Base-by-base conservation (phyloP, 176 grass and related monocot genomes). In the Lolium multiflorum region DNA sequence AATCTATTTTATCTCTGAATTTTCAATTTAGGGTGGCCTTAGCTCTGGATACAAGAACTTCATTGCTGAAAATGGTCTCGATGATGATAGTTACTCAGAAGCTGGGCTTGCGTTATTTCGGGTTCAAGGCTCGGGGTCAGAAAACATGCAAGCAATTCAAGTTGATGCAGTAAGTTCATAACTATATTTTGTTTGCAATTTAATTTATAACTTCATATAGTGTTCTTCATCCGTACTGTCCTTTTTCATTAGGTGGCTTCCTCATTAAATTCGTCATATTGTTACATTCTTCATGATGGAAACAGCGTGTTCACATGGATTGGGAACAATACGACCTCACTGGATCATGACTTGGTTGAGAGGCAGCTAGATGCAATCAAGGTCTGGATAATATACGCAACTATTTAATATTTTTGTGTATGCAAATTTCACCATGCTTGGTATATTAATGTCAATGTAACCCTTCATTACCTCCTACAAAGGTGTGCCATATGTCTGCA, bases 71-170 rank as follows among this genome's bases (percentile, higher is more conserved):
- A 99, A 67, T 82, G 80, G 50, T 77, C 76, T 91, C 72, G 59
- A 70, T 6, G 94, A 92, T 88, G 92, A 96, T 39, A 96, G 94
- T 73, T 99, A 99, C 70, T 90, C 89, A 54, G 90, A 94, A 87
- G 88, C 59, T 87, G 92, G 97, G 26, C 31, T 96, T 72, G 97
- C 97, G 39, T 61, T 99, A 50, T 96, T 99, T 63, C 84, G 92
- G 76, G 76, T 99, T 91, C 92, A 99, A 87, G 97, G 94, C 70
- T 94, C 84, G 9, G 94, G 97, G 90, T 61, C 94, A 63, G 94
- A 99, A 44, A 99, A 99, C 79, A 96, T 99, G 97, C 97, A 96
- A 94, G 93, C 92, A 81, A 82, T 99, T 80, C 94, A 99, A 99
- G 90, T 96, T 26, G 97, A 99, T 41, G 82, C 90, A 35, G 97